Evolutionary conservation across 1,284 basidiomycete species (phyloP).

Genomic region (Leccinum glutinopallens): DNA sequence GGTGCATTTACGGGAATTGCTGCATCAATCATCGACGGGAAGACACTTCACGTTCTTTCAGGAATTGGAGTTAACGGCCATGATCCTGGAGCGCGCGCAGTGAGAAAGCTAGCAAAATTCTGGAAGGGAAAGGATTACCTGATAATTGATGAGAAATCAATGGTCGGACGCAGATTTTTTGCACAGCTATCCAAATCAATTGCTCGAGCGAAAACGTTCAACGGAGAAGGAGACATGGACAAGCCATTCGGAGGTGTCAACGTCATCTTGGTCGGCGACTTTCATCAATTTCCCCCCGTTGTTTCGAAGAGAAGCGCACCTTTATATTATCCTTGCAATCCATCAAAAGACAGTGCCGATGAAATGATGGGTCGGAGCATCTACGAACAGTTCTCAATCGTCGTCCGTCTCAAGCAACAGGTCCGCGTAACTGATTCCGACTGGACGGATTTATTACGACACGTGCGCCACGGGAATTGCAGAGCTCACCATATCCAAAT

Average conservation of each 20-base stretch:
- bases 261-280: too few relatives aligned
- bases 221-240: too few relatives aligned
- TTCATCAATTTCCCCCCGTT: too few relatives aligned
- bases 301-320: too few relatives aligned
- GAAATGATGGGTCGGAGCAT: too few relatives aligned
- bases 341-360: too few relatives aligned
- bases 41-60: not conserved
- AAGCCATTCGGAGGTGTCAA: too few relatives aligned
- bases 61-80: not conserved
- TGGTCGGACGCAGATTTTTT: not conserved
- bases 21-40: not conserved
- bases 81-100: not conserved
- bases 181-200: too few relatives aligned
- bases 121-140: not conserved
- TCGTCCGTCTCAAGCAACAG: too few relatives aligned
- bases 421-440: not conserved
- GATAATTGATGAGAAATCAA: not conserved
- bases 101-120: not conserved
- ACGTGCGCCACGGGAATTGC: not conserved
- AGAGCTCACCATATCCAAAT: not conserved
- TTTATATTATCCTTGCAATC: too few relatives aligned
- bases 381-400: too few relatives aligned
- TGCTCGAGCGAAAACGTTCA: too few relatives aligned
- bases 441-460: not conserved
- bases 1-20: not conserved